phyloP scores from a whole-genome alignment of 2,329 filamentous ascomycete species.

The Trichoderma koningiopsis region DNA sequence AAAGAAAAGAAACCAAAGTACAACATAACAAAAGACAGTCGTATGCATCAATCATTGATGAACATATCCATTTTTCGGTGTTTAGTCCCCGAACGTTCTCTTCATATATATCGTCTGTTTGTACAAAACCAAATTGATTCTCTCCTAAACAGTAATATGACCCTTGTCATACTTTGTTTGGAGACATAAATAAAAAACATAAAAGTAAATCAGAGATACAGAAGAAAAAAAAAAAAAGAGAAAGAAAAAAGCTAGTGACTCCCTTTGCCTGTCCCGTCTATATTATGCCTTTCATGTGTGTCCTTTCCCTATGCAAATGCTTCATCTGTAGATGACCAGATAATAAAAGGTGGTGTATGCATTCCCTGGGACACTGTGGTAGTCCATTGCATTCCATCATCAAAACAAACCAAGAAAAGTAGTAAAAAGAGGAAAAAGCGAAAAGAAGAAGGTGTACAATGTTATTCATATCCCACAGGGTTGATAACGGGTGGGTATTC shows the following conservation, averaged over 20 bases:
- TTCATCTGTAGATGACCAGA: conserved; percentile 23
- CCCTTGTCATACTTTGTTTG: background rate
- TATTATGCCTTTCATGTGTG: conserved; percentile 23
- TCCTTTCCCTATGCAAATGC: conserved; percentile 25
- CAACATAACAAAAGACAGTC: conserved; percentile 25
- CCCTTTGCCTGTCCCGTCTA: conserved; percentile 25
- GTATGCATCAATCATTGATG: conserved; percentile 20
- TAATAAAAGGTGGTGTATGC: conserved; percentile 15
- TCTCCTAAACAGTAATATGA: conserved; percentile 4
- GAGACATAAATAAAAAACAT: background rate
- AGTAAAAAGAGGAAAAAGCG: background rate
- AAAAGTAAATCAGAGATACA: background rate
- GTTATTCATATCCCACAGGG: conserved; percentile 22
- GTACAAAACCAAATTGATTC: conserved; percentile 6
- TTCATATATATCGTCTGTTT: conserved; percentile 21
- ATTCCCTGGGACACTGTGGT: conserved; percentile 15
- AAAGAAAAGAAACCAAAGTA: background rate
- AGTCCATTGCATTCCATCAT: conserved; percentile 21
- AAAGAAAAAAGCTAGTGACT: conserved; percentile 20
- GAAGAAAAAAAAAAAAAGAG: conserved; percentile 18
- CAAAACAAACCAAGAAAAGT: background rate
- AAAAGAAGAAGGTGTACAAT: background rate
- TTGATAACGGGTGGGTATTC: conserved; percentile 36
- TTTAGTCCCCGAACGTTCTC: conserved; percentile 5
- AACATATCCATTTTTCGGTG: conserved; percentile 11